Evolutionary conservation across 2,329 filamentous ascomycete genomes (phyloP).

Genomic region (Cercospora janseana): DNA sequence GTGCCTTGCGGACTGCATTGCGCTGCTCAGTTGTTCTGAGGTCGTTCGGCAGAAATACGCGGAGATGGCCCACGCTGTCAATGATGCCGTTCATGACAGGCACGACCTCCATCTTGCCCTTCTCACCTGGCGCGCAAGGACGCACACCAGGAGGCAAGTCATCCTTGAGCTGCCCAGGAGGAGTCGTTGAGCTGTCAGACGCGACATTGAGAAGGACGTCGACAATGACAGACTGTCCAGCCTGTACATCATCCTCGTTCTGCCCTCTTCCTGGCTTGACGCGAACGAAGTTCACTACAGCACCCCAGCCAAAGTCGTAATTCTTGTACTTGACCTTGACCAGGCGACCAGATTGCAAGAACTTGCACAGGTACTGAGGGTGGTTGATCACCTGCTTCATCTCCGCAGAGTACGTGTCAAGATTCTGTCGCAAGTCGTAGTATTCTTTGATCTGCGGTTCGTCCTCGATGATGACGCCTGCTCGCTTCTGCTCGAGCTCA

Average conservation of each 20-base stretch:
- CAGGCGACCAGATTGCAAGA: conserved; percentile 81
- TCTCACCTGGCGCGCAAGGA: conserved; percentile 62
- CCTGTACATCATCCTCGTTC: conserved; percentile 63
- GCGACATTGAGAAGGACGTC: conserved; percentile 73
- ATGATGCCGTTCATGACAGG: conserved; percentile 84
- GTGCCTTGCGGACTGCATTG: conserved; percentile 63
- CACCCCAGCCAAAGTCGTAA: conserved; percentile 91
- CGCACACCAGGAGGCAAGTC: conserved; percentile 64
- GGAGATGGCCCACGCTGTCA: conserved; percentile 77
- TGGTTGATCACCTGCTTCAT: conserved; percentile 91
- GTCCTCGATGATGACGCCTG: conserved; percentile 74
- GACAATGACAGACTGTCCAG: conserved; percentile 76
- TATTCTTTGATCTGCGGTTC: conserved; percentile 91
- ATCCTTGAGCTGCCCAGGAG: conserved; percentile 30
- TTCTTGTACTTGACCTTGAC: conserved; percentile 79
- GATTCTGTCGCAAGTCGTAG: conserved; percentile 81
- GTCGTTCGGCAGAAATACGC: conserved; percentile 79
- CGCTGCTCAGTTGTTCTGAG: conserved; percentile 66
- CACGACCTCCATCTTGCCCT: conserved; percentile 74
- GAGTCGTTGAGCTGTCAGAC: conserved; percentile 52
- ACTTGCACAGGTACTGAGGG: conserved; percentile 79
- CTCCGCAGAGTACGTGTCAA: conserved; percentile 79
- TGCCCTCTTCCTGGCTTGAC: conserved; percentile 59
- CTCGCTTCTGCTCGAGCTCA: conserved; percentile 71
- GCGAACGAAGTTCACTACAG: conserved; percentile 74